A percentile compares a stretch with the other conserved stretches of the same genome.
phyloP scores from a whole-genome alignment of 257 asterid species.

The Avicennia marina region DNA sequence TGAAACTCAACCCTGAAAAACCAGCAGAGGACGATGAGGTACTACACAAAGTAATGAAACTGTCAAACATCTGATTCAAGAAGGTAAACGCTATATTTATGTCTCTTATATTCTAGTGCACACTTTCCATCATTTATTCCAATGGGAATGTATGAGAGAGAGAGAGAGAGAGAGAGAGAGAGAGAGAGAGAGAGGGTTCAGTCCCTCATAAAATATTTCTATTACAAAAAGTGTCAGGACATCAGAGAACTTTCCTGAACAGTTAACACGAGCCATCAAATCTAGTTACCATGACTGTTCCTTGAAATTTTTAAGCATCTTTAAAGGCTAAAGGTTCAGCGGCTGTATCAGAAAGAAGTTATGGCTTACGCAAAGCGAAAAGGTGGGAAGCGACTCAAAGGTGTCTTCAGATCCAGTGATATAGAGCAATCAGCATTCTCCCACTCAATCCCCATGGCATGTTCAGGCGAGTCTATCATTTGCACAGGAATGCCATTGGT shows the following conservation, averaged over 20 bases:
- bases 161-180: too few relatives aligned
- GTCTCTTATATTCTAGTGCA: background rate
- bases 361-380: constrained; percentile 90
- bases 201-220: too few relatives aligned
- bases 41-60: background rate
- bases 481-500: constrained; percentile 51
- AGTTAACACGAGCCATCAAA: constrained; percentile 9
- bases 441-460: constrained; percentile 66
- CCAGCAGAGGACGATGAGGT: constrained; percentile 23
- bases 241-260: background rate
- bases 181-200: too few relatives aligned
- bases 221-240: too few relatives aligned
- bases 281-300: constrained; percentile 2
- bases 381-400: constrained; percentile 92
- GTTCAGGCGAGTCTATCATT: constrained; percentile 62
- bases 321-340: background rate
- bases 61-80: too few relatives aligned
- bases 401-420: constrained; percentile 88
- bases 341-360: constrained; percentile 19
- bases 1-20: constrained; percentile 83
- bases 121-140: constrained; percentile 8
- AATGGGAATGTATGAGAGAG: constrained; percentile 1
- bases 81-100: too few relatives aligned
- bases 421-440: constrained; percentile 61
- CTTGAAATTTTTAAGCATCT: background rate